Base-by-base conservation (phyloP, 768 basidiomycete genomes). In the Steccherinum ochraceum region DNA sequence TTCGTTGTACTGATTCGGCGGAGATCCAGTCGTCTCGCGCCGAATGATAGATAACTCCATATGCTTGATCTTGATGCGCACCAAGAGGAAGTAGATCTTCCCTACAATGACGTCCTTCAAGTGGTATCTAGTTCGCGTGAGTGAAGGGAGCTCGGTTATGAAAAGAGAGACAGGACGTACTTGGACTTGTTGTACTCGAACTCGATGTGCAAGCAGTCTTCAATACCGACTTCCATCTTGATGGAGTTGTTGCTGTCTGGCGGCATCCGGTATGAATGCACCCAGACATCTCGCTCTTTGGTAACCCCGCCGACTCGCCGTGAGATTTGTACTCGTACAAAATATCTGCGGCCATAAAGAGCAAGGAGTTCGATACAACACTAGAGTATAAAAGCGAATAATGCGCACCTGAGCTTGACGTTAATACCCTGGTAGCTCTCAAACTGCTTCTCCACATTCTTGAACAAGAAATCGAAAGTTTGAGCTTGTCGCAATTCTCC, bases 151-250 rank as follows among this genome's bases (percentile, higher is more conserved):
- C 40, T 50, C 12, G 16, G 24, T 23, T 40, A 13, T 18, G 19
- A 24, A 25, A 12, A 12, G 20, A 20, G 21, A 11, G 12, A 40
- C 19, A 13, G 39, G 4, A 24, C 88, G 56, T 52, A 91, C 95
- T 99, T 98, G 51, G 94, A 95, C 67, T 98, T 97, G 77, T 99
- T 97, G 72, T 99, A 98, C 72, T 98, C 96, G 57, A 97, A 98
- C 65, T 97, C 96, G 60, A 98, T 99, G 66, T 98, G 95, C 60
- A 98, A 69, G 67, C 96, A 98, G 63, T 98, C 96, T 66, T 98
- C 96, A 53, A 99, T 99, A 5, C 96, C 96, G 30, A 98, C 96
- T 71, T 97, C 96, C 96, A 99, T 98, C 77, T 95, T 97, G 72
- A 98, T 98, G 40, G 91, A 86, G 66, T 95, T 97, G 67, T 96